Conservation (phyloP, 2,329 filamentous ascomycete genomes). For the Lomentospora prolificans region DNA sequence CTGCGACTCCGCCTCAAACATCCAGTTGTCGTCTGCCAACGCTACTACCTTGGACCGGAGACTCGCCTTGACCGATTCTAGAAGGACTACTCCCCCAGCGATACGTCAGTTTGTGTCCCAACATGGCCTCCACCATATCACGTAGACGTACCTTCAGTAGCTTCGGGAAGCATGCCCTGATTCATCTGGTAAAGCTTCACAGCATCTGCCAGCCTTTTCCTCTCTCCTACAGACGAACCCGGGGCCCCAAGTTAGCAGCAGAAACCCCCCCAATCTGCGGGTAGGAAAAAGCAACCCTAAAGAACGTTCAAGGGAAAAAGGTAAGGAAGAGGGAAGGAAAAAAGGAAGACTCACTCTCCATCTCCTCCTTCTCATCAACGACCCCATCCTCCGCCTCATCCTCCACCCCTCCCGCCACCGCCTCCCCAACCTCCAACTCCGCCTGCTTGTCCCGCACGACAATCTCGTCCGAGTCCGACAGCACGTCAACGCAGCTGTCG, state of each 20-base stretch:
- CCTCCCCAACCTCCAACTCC: conserved; percentile 46
- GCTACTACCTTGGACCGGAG: conserved; percentile 62
- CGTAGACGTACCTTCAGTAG: conserved; percentile 49
- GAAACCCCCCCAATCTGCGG: no score
- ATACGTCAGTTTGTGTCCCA: neutral
- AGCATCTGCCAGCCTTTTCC: conserved; percentile 49
- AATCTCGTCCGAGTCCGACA: conserved; percentile 40
- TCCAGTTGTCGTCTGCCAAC: conserved; percentile 79
- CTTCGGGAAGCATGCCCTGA: conserved; percentile 44
- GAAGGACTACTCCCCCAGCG: conserved; percentile 41
- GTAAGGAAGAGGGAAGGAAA: conserved; percentile 2
- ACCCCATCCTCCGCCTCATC: conserved; percentile 44
- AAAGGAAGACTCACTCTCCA: conserved; percentile 34
- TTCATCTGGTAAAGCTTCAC: conserved; percentile 51
- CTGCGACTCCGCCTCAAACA: conserved; percentile 58
- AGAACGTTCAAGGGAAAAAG: no score
- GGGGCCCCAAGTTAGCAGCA: no score
- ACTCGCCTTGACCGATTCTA: conserved; percentile 60
- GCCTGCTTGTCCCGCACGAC: conserved; percentile 54
- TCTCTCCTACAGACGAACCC: no score
- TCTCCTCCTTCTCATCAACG: conserved; percentile 47
- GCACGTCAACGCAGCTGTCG: conserved; percentile 29
- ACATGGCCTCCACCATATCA: neutral
- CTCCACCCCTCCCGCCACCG: conserved; percentile 42
- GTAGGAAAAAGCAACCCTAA: no score